Conservation (phyloP, 805 yeast genomes). For the Saccharomyces kudriavzevii region DNA sequence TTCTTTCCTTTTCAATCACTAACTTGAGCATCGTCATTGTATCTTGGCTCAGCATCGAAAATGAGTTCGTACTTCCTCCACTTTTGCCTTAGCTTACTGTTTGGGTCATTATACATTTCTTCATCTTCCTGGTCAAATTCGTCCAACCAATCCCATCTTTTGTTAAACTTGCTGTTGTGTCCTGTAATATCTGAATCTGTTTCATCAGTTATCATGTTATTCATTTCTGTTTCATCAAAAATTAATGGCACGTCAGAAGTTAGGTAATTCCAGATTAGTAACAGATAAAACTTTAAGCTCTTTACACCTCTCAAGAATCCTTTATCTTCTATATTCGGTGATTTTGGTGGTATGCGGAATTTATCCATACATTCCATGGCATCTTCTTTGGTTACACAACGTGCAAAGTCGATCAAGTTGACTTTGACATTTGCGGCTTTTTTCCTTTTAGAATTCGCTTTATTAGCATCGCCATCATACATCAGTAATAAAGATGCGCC, state of each 20-base stretch:
- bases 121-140: constrained; percentile 32
- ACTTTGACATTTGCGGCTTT: constrained; percentile 34
- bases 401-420: constrained; percentile 93
- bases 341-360: constrained; percentile 63
- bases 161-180: constrained; percentile 12
- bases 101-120: constrained; percentile 24
- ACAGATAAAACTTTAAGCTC: constrained; percentile 64
- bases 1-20: constrained; percentile 20
- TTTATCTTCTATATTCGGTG: constrained; percentile 52
- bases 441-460: constrained; percentile 10
- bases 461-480: constrained; percentile 57
- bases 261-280: constrained; percentile 47
- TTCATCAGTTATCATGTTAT: constrained; percentile 13
- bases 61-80: constrained; percentile 32
- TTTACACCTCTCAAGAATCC: constrained; percentile 81
- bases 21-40: constrained; percentile 24
- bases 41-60: constrained; percentile 30
- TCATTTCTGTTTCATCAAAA: constrained; percentile 18
- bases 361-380: constrained; percentile 31
- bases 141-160: constrained; percentile 34
- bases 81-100: constrained; percentile 26
- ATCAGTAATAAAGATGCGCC: constrained; percentile 84
- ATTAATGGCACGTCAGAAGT: constrained; percentile 35
- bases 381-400: constrained; percentile 67
- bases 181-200: neutral